phyloP scores from a whole-genome alignment of 768 basidiomycete genomes.

The Boletus coccyginus region DNA sequence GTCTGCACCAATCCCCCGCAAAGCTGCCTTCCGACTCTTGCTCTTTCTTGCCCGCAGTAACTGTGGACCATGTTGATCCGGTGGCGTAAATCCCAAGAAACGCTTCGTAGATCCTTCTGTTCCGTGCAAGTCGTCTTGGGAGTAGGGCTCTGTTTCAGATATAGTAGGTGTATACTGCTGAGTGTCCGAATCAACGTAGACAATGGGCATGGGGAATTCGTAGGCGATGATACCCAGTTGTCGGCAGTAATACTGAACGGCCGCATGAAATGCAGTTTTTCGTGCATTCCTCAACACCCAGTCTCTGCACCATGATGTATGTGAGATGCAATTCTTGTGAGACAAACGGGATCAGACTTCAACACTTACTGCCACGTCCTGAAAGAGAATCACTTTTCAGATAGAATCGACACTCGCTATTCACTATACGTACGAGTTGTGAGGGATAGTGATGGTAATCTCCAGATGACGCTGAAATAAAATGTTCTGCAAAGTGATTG shows the following conservation, averaged over 20 bases:
- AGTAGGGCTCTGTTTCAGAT: neutral
- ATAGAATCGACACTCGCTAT: neutral
- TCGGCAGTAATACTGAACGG: constrained; percentile 67
- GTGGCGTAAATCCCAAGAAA: constrained; percentile 32
- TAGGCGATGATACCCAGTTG: constrained; percentile 64
- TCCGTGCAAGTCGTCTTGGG: constrained; percentile 6
- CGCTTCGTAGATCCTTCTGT: constrained; percentile 11
- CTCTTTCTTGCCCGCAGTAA: constrained; percentile 29
- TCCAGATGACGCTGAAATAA: constrained; percentile 64
- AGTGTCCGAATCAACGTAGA: constrained; percentile 36
- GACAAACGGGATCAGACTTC: neutral
- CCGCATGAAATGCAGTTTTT: constrained; percentile 77
- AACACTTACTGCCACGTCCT: constrained; percentile 36
- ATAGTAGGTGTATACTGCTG: constrained; percentile 4
- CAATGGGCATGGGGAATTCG: constrained; percentile 61
- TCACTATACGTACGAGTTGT: constrained; percentile 41
- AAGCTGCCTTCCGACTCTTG: constrained; percentile 34
- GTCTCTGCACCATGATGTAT: constrained; percentile 31
- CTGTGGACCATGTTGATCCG: constrained; percentile 14
- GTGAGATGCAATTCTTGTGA: constrained; percentile 2
- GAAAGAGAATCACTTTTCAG: constrained; percentile 7
- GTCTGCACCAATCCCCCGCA: constrained; percentile 30
- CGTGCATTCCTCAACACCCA: constrained; percentile 63
- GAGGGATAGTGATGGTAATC: constrained; percentile 62
- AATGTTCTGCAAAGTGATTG: constrained; percentile 61